Conservation (phyloP, 1,284 basidiomycete species). For the Coniferiporia weirii region DNA sequence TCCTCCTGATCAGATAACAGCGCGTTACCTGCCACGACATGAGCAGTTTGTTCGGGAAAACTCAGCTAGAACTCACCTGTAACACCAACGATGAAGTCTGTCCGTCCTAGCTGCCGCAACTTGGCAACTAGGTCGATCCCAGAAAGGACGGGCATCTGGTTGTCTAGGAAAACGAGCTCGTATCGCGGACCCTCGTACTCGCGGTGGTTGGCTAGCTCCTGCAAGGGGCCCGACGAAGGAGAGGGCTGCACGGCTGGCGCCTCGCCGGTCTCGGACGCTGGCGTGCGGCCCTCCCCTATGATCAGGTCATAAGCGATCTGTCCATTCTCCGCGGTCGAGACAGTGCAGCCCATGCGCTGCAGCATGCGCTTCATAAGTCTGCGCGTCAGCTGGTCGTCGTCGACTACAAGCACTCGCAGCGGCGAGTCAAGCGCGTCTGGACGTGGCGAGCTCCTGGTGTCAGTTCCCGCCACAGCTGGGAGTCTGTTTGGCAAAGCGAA, state of each 20-base stretch:
- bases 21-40: constrained; percentile 49
- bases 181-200: constrained; percentile 32
- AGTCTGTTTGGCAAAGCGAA: constrained; percentile 3
- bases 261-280: constrained; percentile 26
- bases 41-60: constrained; percentile 19
- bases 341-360: constrained; percentile 70
- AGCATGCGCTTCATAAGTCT: constrained; percentile 81
- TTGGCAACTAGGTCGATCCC: constrained; percentile 69
- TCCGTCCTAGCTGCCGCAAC: constrained; percentile 60
- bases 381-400: constrained; percentile 76
- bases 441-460: not conserved
- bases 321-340: constrained; percentile 84
- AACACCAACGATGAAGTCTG: constrained; percentile 75
- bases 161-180: constrained; percentile 79
- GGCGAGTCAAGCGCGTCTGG: constrained; percentile 33
- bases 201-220: not conserved
- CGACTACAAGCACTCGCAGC: constrained; percentile 66
- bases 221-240: not conserved
- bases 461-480: constrained; percentile 5
- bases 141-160: constrained; percentile 82
- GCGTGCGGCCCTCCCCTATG: constrained; percentile 35
- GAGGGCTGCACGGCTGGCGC: constrained; percentile 20
- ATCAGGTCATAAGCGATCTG: constrained; percentile 76
- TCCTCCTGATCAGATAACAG: constrained; percentile 65
- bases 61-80: constrained; percentile 45